phyloP scores from a whole-genome alignment of 2,329 filamentous ascomycete genomes.

The Pseudomassariella vexata region DNA sequence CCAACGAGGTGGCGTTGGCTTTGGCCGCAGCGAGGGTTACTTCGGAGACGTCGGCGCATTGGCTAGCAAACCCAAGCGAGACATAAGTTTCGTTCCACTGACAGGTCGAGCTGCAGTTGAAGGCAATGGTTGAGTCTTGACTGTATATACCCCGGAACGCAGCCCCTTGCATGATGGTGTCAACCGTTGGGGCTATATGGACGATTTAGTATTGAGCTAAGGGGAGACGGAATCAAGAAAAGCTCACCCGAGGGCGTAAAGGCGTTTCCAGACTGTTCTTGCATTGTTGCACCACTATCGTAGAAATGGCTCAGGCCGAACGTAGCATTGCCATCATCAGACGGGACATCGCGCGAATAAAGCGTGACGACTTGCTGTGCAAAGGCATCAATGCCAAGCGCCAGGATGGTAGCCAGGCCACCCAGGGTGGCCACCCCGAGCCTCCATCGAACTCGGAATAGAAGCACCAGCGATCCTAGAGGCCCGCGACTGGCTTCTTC shows the following conservation, averaged over 20 bases:
- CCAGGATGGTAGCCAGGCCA: slow-evolving; percentile 6
- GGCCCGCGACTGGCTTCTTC: slow-evolving; percentile 13
- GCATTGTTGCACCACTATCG: slow-evolving; percentile 1
- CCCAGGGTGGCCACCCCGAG: slow-evolving; percentile 7
- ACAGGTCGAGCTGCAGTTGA: slow-evolving; percentile 12
- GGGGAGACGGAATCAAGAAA: too few relatives aligned
- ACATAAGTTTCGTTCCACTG: slow-evolving; percentile 10
- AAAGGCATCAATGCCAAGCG: slow-evolving; percentile 10
- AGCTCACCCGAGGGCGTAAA: not conserved
- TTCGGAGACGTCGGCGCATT: slow-evolving; percentile 12
- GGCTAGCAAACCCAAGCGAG: slow-evolving; percentile 11
- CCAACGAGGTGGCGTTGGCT: too few relatives aligned
- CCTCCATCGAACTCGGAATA: slow-evolving; percentile 4
- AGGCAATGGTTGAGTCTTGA: slow-evolving; percentile 4
- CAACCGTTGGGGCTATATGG: slow-evolving; percentile 5
- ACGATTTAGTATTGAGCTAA: too few relatives aligned
- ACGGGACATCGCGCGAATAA: not conserved
- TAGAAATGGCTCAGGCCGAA: slow-evolving; percentile 10
- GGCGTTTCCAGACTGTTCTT: not conserved
- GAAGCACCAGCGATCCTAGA: slow-evolving; percentile 6
- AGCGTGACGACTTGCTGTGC: slow-evolving; percentile 12
- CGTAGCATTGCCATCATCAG: slow-evolving; percentile 5
- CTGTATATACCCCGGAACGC: slow-evolving; percentile 12
- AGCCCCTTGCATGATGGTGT: slow-evolving; percentile 12
- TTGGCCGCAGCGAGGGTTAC: too few relatives aligned